Percentiles rank a stretch among this genome's conserved stretches.
Evolutionary conservation across 2,329 filamentous ascomycete species (phyloP).

Genomic region (Hirsutella minnesotensis): DNA sequence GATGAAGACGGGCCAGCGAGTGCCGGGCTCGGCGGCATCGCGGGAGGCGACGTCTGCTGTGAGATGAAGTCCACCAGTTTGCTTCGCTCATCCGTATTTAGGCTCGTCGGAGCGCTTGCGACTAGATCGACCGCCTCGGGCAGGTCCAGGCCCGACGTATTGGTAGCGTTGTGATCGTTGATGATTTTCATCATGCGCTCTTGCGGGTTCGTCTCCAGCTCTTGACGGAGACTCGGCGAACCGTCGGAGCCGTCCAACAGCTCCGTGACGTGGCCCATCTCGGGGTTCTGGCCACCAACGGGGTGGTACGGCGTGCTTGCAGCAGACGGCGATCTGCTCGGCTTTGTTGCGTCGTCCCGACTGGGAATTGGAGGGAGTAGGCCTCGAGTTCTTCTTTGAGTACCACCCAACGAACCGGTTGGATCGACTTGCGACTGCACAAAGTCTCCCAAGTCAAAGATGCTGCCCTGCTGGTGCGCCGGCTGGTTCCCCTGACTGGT

Average conservation of each 20-base stretch:
- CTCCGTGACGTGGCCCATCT: constrained; percentile 48
- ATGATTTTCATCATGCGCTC: constrained; percentile 56
- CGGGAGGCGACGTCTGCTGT: constrained; percentile 20
- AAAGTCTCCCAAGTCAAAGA: constrained; percentile 51
- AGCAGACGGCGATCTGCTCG: constrained; percentile 16
- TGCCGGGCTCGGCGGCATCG: constrained; percentile 10
- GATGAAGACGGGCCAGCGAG: constrained; percentile 2
- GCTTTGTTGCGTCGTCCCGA: constrained; percentile 15
- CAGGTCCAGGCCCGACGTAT: constrained; percentile 35
- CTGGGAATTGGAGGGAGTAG: constrained; percentile 42
- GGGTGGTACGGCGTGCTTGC: constrained; percentile 16
- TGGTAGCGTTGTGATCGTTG: constrained; percentile 49
- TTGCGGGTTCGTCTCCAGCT: constrained; percentile 45
- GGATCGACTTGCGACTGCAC: constrained; percentile 33
- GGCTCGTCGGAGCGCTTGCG: constrained; percentile 39
- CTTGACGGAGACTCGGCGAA: constrained; percentile 39
- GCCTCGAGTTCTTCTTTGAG: constrained; percentile 39
- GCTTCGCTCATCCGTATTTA: constrained; percentile 45
- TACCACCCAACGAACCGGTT: constrained; percentile 24
- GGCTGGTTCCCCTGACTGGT: constrained; percentile 37
- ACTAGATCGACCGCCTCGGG: constrained; percentile 38
- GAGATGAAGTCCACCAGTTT: constrained; percentile 50
- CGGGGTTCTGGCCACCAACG: constrained; percentile 22
- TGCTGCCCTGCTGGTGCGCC: constrained; percentile 36
- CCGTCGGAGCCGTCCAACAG: constrained; percentile 41